Base-by-base conservation (phyloP, 805 yeast genomes). In the Metschnikowia orientalis region DNA sequence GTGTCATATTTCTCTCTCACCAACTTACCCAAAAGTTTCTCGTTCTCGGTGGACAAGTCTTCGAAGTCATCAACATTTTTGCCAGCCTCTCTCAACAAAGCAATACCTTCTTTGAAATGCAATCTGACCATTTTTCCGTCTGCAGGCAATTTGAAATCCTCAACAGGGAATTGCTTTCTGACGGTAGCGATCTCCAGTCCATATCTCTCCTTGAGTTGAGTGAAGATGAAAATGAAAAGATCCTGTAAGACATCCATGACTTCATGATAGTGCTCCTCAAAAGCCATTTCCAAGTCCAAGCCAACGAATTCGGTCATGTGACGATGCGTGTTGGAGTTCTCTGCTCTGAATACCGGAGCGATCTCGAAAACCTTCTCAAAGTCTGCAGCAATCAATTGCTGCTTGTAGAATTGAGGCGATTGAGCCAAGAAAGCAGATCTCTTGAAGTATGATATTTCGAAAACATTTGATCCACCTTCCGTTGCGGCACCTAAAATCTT, bases 301-400 rank as follows among this genome's bases (percentile, higher is more conserved):
- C 99, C 99, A 42, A 83, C 84, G 61, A 92, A 92, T 67, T 92
- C 99, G 37, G 99, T 92, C 95, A 92, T 81, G 66, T 92, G 99
- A 69, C 99, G 89, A 64, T 92, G 97, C 13, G 98, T 90, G 71
- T 92, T 89, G 42, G 97, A 90, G 73, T 92, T 90, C 65, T 92
- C 99, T 37, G 99, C 99, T 67, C 99, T 79, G 77, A 92, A 92
- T 26, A 92, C 97, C 22, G 99, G 97, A 2, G 92, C 97, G 54
- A 92, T 75, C 69, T 92, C 99, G 58, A 78, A 92, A 30, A 92
- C 99, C 53, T 77, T 79, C 71, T 92, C 98, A 53, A 90, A 92
- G 69, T 92, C 99, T 40, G 95, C 94, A 28, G 97, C 95, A 65
- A 92, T 92, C 61, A 90, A 77, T 74, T 90, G 95, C 70, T 92